Conservation (phyloP, 306 rosid species). For the Notholithocarpus densiflorus region DNA sequence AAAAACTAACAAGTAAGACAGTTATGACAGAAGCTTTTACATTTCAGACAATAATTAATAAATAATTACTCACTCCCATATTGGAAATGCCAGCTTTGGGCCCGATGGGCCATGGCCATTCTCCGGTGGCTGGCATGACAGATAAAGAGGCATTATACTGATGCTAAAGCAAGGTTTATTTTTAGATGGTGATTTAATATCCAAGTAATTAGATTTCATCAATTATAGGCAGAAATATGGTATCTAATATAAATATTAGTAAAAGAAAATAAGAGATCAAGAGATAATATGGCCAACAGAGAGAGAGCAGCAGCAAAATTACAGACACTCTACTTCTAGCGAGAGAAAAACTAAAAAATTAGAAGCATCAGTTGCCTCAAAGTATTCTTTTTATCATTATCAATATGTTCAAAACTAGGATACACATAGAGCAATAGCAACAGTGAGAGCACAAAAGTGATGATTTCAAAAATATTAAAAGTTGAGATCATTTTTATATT, state of each 20-base stretch:
- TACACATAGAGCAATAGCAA: no score
- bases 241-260: not conserved
- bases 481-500: no score
- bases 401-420: no score
- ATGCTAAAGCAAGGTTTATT: not conserved
- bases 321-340: not conserved
- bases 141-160: slow-evolving; percentile 7
- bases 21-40: slow-evolving; percentile 7
- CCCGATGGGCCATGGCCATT: slow-evolving; percentile 95
- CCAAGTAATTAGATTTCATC: not conserved
- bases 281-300: not conserved
- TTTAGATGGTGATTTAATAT: not conserved
- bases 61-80: slow-evolving; percentile 87
- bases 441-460: no score
- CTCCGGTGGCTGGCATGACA: slow-evolving; percentile 72
- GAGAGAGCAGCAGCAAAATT: not conserved
- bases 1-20: slow-evolving; percentile 1
- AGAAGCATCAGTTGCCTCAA: not conserved
- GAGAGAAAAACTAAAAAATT: not conserved
- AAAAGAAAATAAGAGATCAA: not conserved
- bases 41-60: not conserved
- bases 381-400: not conserved
- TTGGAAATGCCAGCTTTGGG: slow-evolving; percentile 91
- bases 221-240: not conserved
- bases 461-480: no score